These are phyloP conservation scores for Globisporangium spiculum DNA, from an alignment of 352 stramenopile genomes.

Conservation along the genomic window DNA sequence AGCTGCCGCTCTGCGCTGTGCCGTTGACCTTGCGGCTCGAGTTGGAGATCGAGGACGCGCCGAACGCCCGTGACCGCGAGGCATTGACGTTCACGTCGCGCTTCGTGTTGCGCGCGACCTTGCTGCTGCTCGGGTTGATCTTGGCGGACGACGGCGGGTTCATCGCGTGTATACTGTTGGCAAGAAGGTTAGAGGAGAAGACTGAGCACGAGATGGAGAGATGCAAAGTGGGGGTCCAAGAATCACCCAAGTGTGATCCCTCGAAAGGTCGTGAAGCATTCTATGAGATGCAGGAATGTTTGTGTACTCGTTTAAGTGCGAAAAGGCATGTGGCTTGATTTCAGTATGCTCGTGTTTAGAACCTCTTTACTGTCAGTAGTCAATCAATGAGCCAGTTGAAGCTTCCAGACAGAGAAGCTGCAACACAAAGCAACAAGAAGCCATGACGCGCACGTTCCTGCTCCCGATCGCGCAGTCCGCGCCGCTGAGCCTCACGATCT, in stretches of 20 bases:
- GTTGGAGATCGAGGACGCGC: slow-evolving; percentile 62
- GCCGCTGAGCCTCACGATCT: slow-evolving; percentile 18
- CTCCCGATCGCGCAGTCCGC: slow-evolving; percentile 36
- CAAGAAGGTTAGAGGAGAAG: neutral
- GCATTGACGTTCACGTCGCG: slow-evolving; percentile 48
- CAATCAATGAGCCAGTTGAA: too few relatives aligned
- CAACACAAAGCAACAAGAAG: neutral
- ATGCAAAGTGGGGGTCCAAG: neutral
- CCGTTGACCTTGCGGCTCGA: slow-evolving; percentile 67
- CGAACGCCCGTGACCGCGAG: slow-evolving; percentile 53
- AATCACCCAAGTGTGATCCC: neutral
- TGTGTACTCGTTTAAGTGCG: neutral
- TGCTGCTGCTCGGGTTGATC: slow-evolving; percentile 35
- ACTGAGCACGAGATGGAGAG: neutral
- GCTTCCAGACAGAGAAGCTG: neutral
- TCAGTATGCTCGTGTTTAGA: too few relatives aligned
- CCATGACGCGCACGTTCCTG: slow-evolving; percentile 24
- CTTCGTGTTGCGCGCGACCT: slow-evolving; percentile 31
- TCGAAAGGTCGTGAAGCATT: neutral
- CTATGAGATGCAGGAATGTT: neutral
- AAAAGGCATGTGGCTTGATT: too few relatives aligned
- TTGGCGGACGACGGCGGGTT: slow-evolving; percentile 48
- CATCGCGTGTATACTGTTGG: slow-evolving; percentile 16
- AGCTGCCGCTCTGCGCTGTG: slow-evolving; percentile 25
- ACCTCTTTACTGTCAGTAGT: too few relatives aligned